Percentiles rank a stretch among this genome's conserved stretches.
These are phyloP conservation scores for Bipolaris victoriae DNA, from an alignment of 2,329 filamentous ascomycete species.

Conservation along the genomic window DNA sequence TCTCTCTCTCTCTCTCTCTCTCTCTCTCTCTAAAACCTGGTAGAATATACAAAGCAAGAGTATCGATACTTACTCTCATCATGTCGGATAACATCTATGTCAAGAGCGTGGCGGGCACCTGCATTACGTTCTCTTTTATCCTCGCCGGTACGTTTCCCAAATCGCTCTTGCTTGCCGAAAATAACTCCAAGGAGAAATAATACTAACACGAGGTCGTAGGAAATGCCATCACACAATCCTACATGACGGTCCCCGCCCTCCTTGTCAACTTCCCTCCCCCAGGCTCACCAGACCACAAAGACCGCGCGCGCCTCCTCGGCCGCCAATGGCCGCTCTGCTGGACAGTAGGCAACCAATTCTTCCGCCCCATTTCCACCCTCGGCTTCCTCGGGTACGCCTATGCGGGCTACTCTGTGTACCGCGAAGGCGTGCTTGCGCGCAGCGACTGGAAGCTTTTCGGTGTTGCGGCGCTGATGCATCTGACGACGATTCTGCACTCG, in stretches of 20 bases:
- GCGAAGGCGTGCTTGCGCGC: conserved; percentile 36
- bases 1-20: no score
- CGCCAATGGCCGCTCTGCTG: conserved; percentile 59
- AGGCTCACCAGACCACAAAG: conserved; percentile 50
- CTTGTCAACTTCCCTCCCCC: conserved; percentile 55
- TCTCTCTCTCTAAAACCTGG: no score
- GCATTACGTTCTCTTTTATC: conserved; percentile 58
- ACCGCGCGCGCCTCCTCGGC: conserved; percentile 54
- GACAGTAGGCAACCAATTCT: conserved; percentile 59
- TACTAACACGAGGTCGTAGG: conserved; percentile 38
- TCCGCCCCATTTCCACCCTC: conserved; percentile 58
- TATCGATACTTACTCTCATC: conserved; percentile 1
- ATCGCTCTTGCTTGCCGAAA: no score
- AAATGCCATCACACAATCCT: conserved; percentile 61
- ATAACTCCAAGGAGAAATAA: no score
- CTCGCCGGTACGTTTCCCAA: conserved; percentile 50
- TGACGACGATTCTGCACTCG: conserved; percentile 57
- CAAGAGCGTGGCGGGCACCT: conserved; percentile 53
- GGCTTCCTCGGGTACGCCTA: conserved; percentile 58
- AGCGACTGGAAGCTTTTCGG: conserved; percentile 57
- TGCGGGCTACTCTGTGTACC: conserved; percentile 48
- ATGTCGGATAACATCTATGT: conserved; percentile 45
- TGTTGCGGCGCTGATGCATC: conserved; percentile 52
- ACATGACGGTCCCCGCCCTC: conserved; percentile 59
- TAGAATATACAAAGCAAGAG: neutral